Percentiles rank a stretch among this genome's conserved stretches.
Evolutionary conservation across 768 basidiomycete species (phyloP).

Genomic region (Lactifluus hygrophoroides): DNA sequence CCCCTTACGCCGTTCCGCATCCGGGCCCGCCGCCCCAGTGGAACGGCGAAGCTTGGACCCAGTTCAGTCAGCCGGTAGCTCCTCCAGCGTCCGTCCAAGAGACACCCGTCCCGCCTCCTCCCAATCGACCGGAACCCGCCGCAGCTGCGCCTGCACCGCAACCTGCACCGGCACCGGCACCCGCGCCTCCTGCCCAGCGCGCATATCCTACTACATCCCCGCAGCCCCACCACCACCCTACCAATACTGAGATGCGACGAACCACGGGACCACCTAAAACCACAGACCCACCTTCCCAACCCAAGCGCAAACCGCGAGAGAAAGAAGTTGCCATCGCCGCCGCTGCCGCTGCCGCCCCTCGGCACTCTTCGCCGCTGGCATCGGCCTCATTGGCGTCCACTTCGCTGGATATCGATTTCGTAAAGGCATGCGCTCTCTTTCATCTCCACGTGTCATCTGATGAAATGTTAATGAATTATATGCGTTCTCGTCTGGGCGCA

Average conservation of each 20-base stretch:
- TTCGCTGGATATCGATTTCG: conserved; percentile 33
- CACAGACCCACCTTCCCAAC: conserved; percentile 19
- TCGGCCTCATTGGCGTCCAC: conserved; percentile 16
- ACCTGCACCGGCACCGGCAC: conserved; percentile 25
- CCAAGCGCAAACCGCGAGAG: conserved; percentile 32
- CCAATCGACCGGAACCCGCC: conserved; percentile 9
- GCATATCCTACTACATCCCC: conserved; percentile 24
- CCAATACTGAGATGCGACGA: conserved; percentile 23
- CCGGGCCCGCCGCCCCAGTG: conserved; percentile 14
- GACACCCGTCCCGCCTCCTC: neutral
- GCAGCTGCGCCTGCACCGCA: neutral
- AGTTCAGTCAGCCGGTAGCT: conserved; percentile 9
- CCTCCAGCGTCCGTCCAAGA: conserved; percentile 13
- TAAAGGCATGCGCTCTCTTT: conserved; percentile 28
- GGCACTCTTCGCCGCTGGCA: conserved; percentile 22
- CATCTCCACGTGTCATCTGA: neutral
- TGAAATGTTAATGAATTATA: neutral
- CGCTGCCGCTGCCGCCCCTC: conserved; percentile 23
- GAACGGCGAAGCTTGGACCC: conserved; percentile 21
- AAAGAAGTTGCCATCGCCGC: too few species aligned
- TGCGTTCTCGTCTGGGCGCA: neutral
- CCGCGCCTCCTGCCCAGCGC: conserved; percentile 26
- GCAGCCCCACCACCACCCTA: conserved; percentile 29
- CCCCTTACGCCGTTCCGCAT: conserved; percentile 16
- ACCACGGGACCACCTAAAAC: conserved; percentile 24